phyloP scores from a whole-genome alignment of 129 eudicot species.

The Apium graveolens region DNA sequence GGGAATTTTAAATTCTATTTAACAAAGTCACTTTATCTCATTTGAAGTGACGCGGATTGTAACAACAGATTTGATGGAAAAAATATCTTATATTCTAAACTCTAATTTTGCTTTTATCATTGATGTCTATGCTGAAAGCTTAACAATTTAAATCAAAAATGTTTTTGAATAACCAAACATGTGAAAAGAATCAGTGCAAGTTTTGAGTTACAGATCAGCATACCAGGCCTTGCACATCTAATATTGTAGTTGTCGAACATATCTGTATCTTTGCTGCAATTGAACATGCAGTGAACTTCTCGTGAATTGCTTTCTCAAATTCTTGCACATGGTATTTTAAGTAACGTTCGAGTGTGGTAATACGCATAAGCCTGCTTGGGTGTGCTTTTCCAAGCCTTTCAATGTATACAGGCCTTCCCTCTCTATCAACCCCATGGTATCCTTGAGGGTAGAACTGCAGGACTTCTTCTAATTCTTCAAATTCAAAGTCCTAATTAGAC shows the following conservation, averaged over 20 bases:
- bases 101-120: background rate
- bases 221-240: constrained; percentile 94
- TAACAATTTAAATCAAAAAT: background rate
- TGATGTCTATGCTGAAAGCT: background rate
- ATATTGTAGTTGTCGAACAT: constrained; percentile 70
- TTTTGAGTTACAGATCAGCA: constrained; percentile 15
- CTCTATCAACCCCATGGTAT: constrained; percentile 91
- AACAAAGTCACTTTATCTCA: background rate
- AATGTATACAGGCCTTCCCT: constrained; percentile 80
- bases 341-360: constrained; percentile 68
- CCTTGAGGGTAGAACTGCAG: constrained; percentile 83
- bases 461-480: constrained; percentile 71
- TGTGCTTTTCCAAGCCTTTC: constrained; percentile 85
- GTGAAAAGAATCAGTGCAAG: background rate
- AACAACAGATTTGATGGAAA: background rate
- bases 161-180: background rate
- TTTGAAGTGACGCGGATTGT: background rate
- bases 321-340: constrained; percentile 81
- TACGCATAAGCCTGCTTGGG: constrained; percentile 71
- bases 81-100: background rate
- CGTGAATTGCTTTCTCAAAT: constrained; percentile 65
- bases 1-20: background rate
- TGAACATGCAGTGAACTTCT: constrained; percentile 80
- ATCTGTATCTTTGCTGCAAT: constrained; percentile 72
- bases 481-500: constrained; percentile 54